Conservation (phyloP, 257 asterid species). For the Scutellaria baicalensis region DNA sequence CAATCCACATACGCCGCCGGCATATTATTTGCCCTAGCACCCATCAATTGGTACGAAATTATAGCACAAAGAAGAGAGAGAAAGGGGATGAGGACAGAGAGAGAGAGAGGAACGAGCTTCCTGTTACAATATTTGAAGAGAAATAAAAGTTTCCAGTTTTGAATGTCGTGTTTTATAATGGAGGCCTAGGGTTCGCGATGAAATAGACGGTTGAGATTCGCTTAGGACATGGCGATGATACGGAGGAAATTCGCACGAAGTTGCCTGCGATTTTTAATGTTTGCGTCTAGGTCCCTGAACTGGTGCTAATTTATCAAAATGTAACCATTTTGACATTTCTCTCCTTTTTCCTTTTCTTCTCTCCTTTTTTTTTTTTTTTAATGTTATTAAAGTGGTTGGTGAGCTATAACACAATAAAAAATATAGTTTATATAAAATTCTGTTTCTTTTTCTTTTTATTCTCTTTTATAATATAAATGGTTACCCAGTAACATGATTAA, state of each 20-base stretch:
- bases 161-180: constrained; percentile 21
- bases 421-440: no score
- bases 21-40: constrained; percentile 18
- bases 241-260: constrained; percentile 40
- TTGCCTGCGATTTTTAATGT: constrained; percentile 8
- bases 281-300: constrained; percentile 19
- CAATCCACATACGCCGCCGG: constrained; percentile 45
- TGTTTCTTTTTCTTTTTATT: no score
- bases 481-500: no score
- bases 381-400: background rate
- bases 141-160: background rate
- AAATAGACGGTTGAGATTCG: constrained; percentile 27
- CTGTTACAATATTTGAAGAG: background rate
- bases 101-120: background rate
- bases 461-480: no score
- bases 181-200: constrained; percentile 31
- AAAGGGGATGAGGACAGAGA: constrained; percentile 12
- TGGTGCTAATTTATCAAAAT: background rate
- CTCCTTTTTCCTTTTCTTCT: background rate
- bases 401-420: no score
- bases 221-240: constrained; percentile 23
- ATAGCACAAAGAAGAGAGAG: background rate
- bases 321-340: background rate
- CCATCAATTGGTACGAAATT: constrained; percentile 13
- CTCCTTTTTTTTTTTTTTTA: no score